These are phyloP conservation scores for Arachis monticola DNA, from an alignment of 331 rosid genomes.

Conservation along the genomic window DNA sequence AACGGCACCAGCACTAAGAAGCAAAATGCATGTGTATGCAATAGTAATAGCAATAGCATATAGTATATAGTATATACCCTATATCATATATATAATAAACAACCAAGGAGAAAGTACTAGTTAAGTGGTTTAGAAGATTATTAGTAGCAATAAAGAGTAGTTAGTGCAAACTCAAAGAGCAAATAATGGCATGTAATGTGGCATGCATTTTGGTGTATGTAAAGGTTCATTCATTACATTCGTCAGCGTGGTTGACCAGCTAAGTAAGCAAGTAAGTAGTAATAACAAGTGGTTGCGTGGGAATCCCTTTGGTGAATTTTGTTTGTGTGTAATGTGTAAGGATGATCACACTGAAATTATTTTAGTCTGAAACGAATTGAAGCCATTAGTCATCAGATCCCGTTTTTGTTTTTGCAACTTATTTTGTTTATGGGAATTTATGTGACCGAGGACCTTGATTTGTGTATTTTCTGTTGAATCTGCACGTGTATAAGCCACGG, in stretches of 20 bases:
- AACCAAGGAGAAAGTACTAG: neutral
- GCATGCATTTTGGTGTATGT: neutral
- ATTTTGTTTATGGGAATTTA: conserved; percentile 29
- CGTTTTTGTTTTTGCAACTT: conserved; percentile 31
- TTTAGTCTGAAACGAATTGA: neutral
- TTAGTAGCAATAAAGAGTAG: neutral
- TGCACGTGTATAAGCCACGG: conserved; percentile 70
- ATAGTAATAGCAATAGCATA: neutral
- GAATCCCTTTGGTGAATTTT: conserved; percentile 57
- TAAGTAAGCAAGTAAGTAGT: conserved; percentile 26
- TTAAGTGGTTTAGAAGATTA: conserved; percentile 17
- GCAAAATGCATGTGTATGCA: conserved; percentile 39
- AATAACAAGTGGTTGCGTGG: conserved; percentile 53
- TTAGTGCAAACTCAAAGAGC: conserved; percentile 5
- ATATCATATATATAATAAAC: neutral
- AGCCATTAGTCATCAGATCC: conserved; percentile 49
- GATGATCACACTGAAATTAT: conserved; percentile 32
- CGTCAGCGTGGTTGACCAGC: conserved; percentile 83
- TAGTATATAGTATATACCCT: no score
- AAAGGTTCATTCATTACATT: conserved; percentile 28
- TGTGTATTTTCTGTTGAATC: conserved; percentile 57
- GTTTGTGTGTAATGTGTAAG: conserved; percentile 15
- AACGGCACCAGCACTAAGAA: conserved; percentile 59
- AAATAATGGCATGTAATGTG: conserved; percentile 19
- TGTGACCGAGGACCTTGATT: conserved; percentile 66